These are phyloP conservation scores for Colletotrichum cuscutae DNA, from an alignment of 2,329 filamentous ascomycete species.

Conservation along the genomic window DNA sequence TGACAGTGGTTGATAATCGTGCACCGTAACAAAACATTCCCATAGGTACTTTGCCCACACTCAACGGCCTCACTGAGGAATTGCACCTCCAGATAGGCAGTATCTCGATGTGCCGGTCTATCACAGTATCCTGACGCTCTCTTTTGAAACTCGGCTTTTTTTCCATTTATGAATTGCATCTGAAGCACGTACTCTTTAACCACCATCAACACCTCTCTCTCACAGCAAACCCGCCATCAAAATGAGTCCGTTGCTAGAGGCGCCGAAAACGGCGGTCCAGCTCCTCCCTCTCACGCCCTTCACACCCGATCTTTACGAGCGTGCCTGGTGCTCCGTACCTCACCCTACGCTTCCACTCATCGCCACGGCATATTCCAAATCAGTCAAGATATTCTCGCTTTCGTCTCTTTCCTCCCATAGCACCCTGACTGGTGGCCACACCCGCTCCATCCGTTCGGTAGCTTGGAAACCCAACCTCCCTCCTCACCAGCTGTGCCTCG, in stretches of 20 bases:
- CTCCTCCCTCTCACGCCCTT: conserved; percentile 61
- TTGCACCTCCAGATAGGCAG: neutral
- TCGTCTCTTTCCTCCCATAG: conserved; percentile 82
- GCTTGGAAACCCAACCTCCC: conserved; percentile 81
- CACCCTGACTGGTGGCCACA: conserved; percentile 86
- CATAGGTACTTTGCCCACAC: neutral
- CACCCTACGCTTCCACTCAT: conserved; percentile 90
- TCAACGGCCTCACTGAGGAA: neutral
- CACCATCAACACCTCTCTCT: neutral
- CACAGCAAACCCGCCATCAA: conserved; percentile 6
- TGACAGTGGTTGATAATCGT: neutral
- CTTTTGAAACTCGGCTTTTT: neutral
- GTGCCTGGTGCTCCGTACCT: conserved; percentile 86
- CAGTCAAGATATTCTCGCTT: conserved; percentile 90
- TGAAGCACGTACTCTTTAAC: neutral
- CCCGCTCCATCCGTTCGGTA: conserved; percentile 84
- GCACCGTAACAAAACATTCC: neutral
- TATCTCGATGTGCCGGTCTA: neutral
- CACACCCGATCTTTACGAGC: conserved; percentile 69
- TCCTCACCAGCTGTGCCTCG: conserved; percentile 76
- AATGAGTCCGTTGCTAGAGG: conserved; percentile 17
- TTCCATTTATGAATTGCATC: neutral
- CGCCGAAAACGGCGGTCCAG: conserved; percentile 29
- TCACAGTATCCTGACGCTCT: neutral
- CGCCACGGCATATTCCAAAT: conserved; percentile 88